phyloP scores from a whole-genome alignment of 2,329 filamentous ascomycete genomes.

The Cadophora gregata region DNA sequence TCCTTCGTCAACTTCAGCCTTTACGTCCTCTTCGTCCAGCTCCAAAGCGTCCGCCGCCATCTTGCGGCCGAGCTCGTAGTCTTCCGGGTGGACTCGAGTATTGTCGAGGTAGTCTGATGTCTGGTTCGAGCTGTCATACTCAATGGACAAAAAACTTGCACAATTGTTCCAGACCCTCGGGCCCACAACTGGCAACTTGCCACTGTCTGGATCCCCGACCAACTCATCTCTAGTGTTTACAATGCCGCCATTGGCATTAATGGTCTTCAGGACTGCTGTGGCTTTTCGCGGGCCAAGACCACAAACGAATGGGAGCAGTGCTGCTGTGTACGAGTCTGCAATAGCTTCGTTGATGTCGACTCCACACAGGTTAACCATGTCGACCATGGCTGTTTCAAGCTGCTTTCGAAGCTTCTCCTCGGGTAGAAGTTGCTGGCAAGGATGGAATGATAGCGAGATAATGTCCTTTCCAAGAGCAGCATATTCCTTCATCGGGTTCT shows the following conservation, averaged over 20 bases:
- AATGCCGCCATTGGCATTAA: constrained; percentile 87
- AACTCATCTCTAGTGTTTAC: constrained; percentile 86
- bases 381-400: constrained; percentile 95
- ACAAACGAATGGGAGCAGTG: constrained; percentile 87
- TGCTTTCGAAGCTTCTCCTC: constrained; percentile 86
- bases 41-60: constrained; percentile 98
- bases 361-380: constrained; percentile 96
- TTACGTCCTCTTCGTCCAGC: constrained; percentile 96
- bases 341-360: constrained; percentile 95
- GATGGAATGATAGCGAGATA: constrained; percentile 84
- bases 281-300: constrained; percentile 94
- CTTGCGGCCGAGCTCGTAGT: constrained; percentile 97
- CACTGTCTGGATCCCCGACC: constrained; percentile 83
- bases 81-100: constrained; percentile 96
- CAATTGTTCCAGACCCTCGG: constrained; percentile 96
- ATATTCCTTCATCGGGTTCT: constrained; percentile 96
- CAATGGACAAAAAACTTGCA: constrained; percentile 91
- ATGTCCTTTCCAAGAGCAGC: constrained; percentile 90
- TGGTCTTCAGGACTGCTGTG: constrained; percentile 82
- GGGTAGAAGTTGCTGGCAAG: constrained; percentile 86
- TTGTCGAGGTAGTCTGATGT: constrained; percentile 93
- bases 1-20: constrained; percentile 89
- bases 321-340: constrained; percentile 79
- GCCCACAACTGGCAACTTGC: constrained; percentile 79
- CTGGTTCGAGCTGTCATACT: constrained; percentile 81